phyloP scores from a whole-genome alignment of 768 basidiomycete genomes.

The Boletus barrowsii region DNA sequence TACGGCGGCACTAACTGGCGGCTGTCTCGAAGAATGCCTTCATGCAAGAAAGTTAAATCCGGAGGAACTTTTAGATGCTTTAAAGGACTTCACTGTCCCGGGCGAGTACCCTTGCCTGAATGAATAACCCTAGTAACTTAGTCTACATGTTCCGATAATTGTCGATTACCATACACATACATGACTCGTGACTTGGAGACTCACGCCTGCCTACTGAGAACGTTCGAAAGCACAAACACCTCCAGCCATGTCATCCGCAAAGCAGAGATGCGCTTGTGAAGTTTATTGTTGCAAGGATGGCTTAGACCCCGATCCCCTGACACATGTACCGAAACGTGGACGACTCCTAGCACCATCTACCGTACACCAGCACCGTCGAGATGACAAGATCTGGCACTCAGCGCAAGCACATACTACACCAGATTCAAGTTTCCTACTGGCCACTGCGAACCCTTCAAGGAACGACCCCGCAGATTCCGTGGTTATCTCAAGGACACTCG shows the following conservation, averaged over 20 bases:
- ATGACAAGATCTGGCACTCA: background rate
- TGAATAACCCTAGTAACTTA: too few species aligned
- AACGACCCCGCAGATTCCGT: background rate
- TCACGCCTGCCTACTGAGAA: too few species aligned
- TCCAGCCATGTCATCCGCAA: background rate
- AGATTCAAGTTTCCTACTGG: background rate
- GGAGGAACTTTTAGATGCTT: too few species aligned
- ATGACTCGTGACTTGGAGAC: too few species aligned
- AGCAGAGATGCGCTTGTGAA: background rate
- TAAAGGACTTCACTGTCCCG: too few species aligned
- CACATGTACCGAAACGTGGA: background rate
- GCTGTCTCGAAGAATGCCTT: too few species aligned
- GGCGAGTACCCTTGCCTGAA: too few species aligned
- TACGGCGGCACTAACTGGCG: too few species aligned
- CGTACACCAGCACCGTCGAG: background rate
- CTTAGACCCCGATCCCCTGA: background rate
- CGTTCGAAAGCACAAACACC: too few species aligned
- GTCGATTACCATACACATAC: too few species aligned
- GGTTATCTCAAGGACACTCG: background rate
- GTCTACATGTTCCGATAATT: too few species aligned
- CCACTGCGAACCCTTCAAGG: background rate
- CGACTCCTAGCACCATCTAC: background rate
- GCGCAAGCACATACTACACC: background rate
- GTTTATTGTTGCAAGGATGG: background rate
- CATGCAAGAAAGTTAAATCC: too few species aligned